Conservation (phyloP, 2,329 filamentous ascomycete species). For the Paramyrothecium sp. region DNA sequence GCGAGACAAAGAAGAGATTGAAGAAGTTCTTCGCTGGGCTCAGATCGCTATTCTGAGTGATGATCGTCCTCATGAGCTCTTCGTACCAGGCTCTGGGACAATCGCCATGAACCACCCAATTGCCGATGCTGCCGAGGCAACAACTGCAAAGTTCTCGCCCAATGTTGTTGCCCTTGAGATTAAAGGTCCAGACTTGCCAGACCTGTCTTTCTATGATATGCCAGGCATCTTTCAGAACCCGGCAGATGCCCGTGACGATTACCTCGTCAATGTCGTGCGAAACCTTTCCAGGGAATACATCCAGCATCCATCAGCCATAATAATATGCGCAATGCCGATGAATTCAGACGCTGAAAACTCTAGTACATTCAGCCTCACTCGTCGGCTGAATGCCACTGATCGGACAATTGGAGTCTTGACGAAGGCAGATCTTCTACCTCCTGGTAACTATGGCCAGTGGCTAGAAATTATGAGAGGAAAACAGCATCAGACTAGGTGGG, state of each 20-base stretch:
- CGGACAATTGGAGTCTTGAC: slow-evolving; percentile 77
- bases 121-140: slow-evolving; percentile 35
- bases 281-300: slow-evolving; percentile 73
- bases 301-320: slow-evolving; percentile 64
- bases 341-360: slow-evolving; percentile 77
- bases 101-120: slow-evolving; percentile 32
- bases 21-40: slow-evolving; percentile 68
- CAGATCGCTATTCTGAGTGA: slow-evolving; percentile 78
- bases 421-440: slow-evolving; percentile 73
- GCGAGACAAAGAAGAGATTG: slow-evolving; percentile 59
- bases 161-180: slow-evolving; percentile 80
- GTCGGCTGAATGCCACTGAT: slow-evolving; percentile 51
- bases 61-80: slow-evolving; percentile 46
- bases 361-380: slow-evolving; percentile 64
- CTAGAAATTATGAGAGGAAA: slow-evolving; percentile 59
- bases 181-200: slow-evolving; percentile 66
- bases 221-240: slow-evolving; percentile 78
- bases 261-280: slow-evolving; percentile 69
- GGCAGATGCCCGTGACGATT: slow-evolving; percentile 61
- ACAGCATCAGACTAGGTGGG: slow-evolving; percentile 65
- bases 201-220: slow-evolving; percentile 81
- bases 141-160: slow-evolving; percentile 71
- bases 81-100: slow-evolving; percentile 49
- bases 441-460: slow-evolving; percentile 54
- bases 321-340: slow-evolving; percentile 76